Conservation (phyloP, 257 asterid genomes). For the Cynanchum wilfordii region DNA sequence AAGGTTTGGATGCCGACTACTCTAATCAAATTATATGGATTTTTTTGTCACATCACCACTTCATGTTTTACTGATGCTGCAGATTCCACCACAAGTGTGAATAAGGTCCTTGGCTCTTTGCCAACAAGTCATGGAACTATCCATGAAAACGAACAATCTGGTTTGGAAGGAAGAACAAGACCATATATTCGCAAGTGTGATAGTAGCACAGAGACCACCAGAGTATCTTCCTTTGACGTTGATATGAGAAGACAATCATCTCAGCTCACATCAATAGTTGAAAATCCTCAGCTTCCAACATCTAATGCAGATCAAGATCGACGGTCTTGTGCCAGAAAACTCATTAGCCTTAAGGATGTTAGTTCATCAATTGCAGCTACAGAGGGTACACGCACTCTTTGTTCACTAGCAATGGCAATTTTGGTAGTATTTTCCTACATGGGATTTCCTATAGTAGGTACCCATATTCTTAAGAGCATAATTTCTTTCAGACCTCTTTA, state of each 20-base stretch:
- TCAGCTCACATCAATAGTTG: slow-evolving; percentile 29
- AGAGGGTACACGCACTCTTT: slow-evolving; percentile 45
- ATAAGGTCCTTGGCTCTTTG: slow-evolving; percentile 20
- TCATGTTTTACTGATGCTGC: slow-evolving; percentile 6
- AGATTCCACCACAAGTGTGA: slow-evolving; percentile 27
- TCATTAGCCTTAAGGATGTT: slow-evolving; percentile 36
- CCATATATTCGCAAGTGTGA: slow-evolving; percentile 27
- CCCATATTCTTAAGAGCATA: slow-evolving; percentile 27
- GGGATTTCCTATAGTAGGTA: slow-evolving; percentile 50
- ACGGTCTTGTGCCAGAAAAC: slow-evolving; percentile 21
- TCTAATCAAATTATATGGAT: neutral
- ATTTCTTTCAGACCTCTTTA: slow-evolving; percentile 54
- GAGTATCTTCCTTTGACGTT: slow-evolving; percentile 27
- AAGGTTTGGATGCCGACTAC: neutral
- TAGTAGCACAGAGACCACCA: slow-evolving; percentile 21
- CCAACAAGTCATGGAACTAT: slow-evolving; percentile 28
- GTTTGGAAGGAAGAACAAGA: slow-evolving; percentile 17
- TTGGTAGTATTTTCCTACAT: slow-evolving; percentile 50
- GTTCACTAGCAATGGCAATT: slow-evolving; percentile 54
- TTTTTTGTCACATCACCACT: neutral
- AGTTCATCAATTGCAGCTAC: slow-evolving; percentile 55
- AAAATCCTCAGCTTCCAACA: slow-evolving; percentile 11
- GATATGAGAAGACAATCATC: slow-evolving; percentile 29
- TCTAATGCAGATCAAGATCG: slow-evolving; percentile 19
- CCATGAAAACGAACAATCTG: slow-evolving; percentile 19